These are phyloP conservation scores for Candolleomyces eurysporus DNA, from an alignment of 768 basidiomycete genomes.

Conservation along the genomic window DNA sequence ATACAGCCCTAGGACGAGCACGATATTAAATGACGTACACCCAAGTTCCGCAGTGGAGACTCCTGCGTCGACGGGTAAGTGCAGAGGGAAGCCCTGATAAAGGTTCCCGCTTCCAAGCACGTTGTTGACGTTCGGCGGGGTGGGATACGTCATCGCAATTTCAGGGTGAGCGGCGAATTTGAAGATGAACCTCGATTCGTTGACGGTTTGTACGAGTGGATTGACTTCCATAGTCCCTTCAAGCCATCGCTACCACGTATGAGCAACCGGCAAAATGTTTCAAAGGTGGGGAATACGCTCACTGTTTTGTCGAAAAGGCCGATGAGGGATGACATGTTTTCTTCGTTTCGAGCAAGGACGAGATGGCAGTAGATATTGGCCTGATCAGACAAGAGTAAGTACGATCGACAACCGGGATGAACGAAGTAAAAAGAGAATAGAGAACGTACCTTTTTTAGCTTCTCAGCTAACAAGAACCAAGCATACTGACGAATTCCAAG, in stretches of 20 bases:
- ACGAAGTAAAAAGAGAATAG: not conserved
- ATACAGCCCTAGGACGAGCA: no score
- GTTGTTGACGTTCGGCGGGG: no score
- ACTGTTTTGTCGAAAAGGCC: not conserved
- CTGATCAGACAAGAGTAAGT: not conserved
- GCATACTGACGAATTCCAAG: conserved; percentile 2
- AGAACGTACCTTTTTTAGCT: not conserved
- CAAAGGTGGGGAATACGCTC: not conserved
- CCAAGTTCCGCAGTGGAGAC: no score
- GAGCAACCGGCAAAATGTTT: not conserved
- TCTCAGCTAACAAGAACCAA: not conserved
- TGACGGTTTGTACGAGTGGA: not conserved
- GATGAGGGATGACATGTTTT: not conserved
- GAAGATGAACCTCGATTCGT: not conserved
- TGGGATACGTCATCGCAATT: no score
- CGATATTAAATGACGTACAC: no score
- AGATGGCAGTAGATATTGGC: not conserved
- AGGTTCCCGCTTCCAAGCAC: no score
- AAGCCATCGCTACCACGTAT: not conserved
- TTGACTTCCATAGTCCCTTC: not conserved
- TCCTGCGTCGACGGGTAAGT: no score
- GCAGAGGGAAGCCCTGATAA: no score
- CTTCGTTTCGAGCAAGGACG: not conserved
- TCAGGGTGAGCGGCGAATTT: not conserved
- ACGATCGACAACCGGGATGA: not conserved